phyloP scores from a whole-genome alignment of 176 grass and related monocot genomes.

The Rhynchospora tenuis region DNA sequence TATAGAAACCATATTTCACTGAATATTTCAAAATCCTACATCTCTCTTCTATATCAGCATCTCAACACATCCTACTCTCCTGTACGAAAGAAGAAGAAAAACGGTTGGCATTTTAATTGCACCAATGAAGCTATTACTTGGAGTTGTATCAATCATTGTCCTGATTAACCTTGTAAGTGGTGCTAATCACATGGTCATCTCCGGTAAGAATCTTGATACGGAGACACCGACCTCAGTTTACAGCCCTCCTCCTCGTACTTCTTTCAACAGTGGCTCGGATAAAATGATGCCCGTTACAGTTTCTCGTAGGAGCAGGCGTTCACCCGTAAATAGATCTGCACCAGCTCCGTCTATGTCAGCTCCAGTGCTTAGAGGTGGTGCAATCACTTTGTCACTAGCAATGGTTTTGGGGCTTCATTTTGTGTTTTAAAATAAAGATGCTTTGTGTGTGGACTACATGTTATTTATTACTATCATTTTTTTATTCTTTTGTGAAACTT shows the following conservation, averaged over 20 bases:
- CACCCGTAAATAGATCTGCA: background rate
- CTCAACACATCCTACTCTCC: background rate
- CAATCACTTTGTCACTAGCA: background rate
- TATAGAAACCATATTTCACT: background rate
- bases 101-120: background rate
- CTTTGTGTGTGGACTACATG: no score
- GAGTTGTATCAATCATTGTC: background rate
- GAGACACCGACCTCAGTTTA: background rate
- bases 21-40: background rate
- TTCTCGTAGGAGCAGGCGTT: background rate
- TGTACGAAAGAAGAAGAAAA: background rate
- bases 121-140: conserved; percentile 4
- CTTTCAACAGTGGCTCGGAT: background rate
- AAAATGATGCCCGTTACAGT: background rate
- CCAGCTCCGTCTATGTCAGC: background rate
- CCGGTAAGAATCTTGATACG: background rate
- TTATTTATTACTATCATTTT: background rate
- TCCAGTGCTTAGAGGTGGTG: background rate
- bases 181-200: background rate
- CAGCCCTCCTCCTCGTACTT: background rate
- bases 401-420: background rate
- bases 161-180: background rate
- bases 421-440: background rate
- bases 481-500: background rate
- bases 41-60: background rate